Evolutionary conservation across 2,329 filamentous ascomycete species (phyloP).

Genomic region (Monascus ruber): DNA sequence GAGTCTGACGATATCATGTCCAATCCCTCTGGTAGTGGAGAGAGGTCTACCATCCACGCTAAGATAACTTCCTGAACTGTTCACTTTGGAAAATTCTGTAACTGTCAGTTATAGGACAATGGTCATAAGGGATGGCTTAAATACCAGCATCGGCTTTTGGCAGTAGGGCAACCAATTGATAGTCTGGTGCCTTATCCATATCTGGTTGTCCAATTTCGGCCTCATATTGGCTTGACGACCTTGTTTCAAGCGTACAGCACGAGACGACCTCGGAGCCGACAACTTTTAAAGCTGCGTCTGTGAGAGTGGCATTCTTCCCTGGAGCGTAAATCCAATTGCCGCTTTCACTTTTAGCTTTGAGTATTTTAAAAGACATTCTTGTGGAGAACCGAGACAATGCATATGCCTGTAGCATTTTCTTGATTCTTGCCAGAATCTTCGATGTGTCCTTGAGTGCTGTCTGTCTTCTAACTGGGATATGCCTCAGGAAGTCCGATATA

Average conservation of each 20-base stretch:
- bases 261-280: slow-evolving; percentile 43
- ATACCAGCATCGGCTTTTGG: slow-evolving; percentile 34
- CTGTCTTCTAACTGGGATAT: slow-evolving; percentile 50
- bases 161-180: slow-evolving; percentile 38
- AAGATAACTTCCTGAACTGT: slow-evolving; percentile 37
- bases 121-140: neutral
- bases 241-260: slow-evolving; percentile 32
- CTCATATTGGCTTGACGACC: slow-evolving; percentile 10
- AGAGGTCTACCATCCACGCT: slow-evolving; percentile 49
- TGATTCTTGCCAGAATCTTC: slow-evolving; percentile 42
- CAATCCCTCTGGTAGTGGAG: slow-evolving; percentile 36
- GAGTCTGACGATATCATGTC: slow-evolving; percentile 40
- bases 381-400: slow-evolving; percentile 46
- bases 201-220: neutral
- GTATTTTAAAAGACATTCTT: slow-evolving; percentile 43
- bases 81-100: slow-evolving; percentile 26
- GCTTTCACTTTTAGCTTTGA: slow-evolving; percentile 51
- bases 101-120: slow-evolving; percentile 10
- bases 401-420: slow-evolving; percentile 46
- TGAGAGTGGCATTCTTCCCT: slow-evolving; percentile 33
- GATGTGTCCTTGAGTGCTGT: slow-evolving; percentile 39
- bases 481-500: slow-evolving; percentile 45
- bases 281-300: slow-evolving; percentile 46
- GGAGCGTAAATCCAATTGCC: slow-evolving; percentile 52
- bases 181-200: slow-evolving; percentile 14